Percentiles rank a stretch among this genome's conserved stretches.
phyloP scores from a whole-genome alignment of 2,329 filamentous ascomycete species.

The Onygenales sp. region DNA sequence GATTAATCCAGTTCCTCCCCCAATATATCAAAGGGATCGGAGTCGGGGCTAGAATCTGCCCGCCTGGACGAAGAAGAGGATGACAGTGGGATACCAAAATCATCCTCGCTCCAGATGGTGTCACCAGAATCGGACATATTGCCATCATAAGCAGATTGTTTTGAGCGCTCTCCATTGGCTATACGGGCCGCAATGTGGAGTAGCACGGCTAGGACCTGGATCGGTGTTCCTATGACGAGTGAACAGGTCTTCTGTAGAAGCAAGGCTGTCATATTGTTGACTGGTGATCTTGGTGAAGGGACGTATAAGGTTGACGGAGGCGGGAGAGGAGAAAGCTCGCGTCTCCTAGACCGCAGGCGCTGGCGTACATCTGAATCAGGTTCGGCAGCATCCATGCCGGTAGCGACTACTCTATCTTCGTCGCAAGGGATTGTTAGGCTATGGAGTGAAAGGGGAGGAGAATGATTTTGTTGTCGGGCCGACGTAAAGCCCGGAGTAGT shows the following conservation, averaged over 20 bases:
- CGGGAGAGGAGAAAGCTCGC: constrained; percentile 58
- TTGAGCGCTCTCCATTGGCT: constrained; percentile 26
- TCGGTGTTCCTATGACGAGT: constrained; percentile 69
- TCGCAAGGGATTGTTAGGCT: neutral
- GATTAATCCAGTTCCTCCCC: neutral
- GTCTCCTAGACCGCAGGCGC: constrained; percentile 47
- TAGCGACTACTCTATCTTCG: constrained; percentile 12
- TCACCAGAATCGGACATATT: constrained; percentile 40
- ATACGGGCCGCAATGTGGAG: constrained; percentile 72
- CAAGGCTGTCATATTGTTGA: constrained; percentile 48
- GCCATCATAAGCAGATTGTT: constrained; percentile 27
- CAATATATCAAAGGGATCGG: constrained; percentile 3
- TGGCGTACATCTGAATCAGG: constrained; percentile 36
- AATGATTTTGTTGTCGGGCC: neutral
- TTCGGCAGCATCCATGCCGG: constrained; percentile 15
- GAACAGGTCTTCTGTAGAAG: constrained; percentile 70
- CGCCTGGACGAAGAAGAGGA: constrained; percentile 10
- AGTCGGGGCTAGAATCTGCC: constrained; percentile 9
- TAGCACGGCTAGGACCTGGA: constrained; percentile 68
- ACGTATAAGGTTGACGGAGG: constrained; percentile 55
- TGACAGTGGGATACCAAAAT: constrained; percentile 43
- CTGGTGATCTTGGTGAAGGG: constrained; percentile 31
- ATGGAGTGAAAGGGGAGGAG: neutral
- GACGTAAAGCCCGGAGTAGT: constrained; percentile 3
- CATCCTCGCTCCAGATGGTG: constrained; percentile 45